Percentiles rank a stretch among this genome's conserved stretches.
Conservation (phyloP, 768 basidiomycete genomes). For the Mycena rosella region DNA sequence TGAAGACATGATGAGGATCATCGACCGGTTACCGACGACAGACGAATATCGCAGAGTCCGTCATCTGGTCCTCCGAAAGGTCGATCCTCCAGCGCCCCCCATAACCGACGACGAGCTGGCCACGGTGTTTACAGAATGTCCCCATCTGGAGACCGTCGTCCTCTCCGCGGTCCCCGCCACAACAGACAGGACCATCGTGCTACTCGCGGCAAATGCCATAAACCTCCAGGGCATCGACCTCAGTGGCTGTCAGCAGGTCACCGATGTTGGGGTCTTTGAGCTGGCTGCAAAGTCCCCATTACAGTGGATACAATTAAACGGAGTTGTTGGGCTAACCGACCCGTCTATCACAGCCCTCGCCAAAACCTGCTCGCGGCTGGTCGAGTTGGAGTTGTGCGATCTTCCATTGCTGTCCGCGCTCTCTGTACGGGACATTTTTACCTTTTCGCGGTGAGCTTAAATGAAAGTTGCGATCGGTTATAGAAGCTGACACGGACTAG, state of each 20-base stretch:
- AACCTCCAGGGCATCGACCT: slow-evolving; percentile 84
- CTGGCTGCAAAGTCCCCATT: slow-evolving; percentile 78
- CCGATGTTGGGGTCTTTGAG: slow-evolving; percentile 82
- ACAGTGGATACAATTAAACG: slow-evolving; percentile 81
- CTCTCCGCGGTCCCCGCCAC: slow-evolving; percentile 77
- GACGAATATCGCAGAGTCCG: slow-evolving; percentile 72
- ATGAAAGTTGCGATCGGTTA: slow-evolving; percentile 4
- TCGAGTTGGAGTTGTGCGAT: slow-evolving; percentile 84
- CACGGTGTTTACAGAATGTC: slow-evolving; percentile 66
- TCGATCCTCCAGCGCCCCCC: slow-evolving; percentile 37
- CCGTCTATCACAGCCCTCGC: slow-evolving; percentile 76
- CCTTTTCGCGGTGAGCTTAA: slow-evolving; percentile 69
- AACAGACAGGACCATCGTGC: slow-evolving; percentile 76
- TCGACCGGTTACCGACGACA: slow-evolving; percentile 71
- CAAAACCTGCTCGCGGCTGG: slow-evolving; percentile 78
- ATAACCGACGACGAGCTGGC: slow-evolving; percentile 75
- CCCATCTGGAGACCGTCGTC: slow-evolving; percentile 75
- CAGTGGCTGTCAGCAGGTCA: slow-evolving; percentile 78
- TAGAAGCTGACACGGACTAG: slow-evolving; percentile 49
- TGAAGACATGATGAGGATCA: slow-evolving; percentile 71
- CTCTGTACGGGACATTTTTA: slow-evolving; percentile 86
- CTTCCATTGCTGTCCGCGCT: slow-evolving; percentile 76
- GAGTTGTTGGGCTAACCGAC: slow-evolving; percentile 72
- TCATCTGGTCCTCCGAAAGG: slow-evolving; percentile 67
- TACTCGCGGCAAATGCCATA: slow-evolving; percentile 71